Base-by-base conservation (phyloP, 768 basidiomycete species). In the Phylloporus sp. region DNA sequence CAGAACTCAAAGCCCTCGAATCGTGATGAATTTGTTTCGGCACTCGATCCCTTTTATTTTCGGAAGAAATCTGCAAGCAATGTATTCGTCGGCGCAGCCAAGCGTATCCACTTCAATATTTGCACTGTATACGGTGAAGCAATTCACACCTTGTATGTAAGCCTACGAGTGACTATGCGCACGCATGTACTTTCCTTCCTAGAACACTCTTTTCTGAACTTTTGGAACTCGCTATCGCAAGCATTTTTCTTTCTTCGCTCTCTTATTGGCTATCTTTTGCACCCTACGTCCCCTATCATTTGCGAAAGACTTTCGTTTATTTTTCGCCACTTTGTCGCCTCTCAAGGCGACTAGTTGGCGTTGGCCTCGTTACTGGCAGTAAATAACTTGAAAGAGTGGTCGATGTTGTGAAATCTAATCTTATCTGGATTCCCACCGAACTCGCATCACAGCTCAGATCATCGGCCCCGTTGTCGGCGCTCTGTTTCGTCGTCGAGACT, bases 1-100 rank as follows among this genome's bases (percentile, higher is more conserved):
- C 65, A 47, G 82, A 84, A 55, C 73, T 84, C 6, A 79, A 78
- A 58, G 68, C 71, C 23, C 65, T 80, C 31, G 73, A 75, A 54
- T 62, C 67, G 10, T 68, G 42, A 66, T 48, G 46, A 52, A 38
- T 44, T 31, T 34, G 28, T 38, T 29, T 39, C 29, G 8, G 26
- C 41, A 42, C 39, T 27, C 18, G 43, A 46, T 38, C 34, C 35
- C 23, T 31, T 40, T 43, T 36, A 42, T 33, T 35, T 45, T 44
- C 42, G 27, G 44, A 59, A 50, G 15, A 39, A 50, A 44, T 39
- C 53, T 49, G 48, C 50, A 62, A 52, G 47, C 49, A 53, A 48
- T 65, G 65, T 65, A 67, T 46, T 50, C 55, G 54, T 51, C 50
- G 53, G 38, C 49, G 42, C 54, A 53, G 44, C 44, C 50, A 54